Evolutionary conservation across 129 eudicot species (phyloP), one percentile per base, ranked within the genome.

Genomic region (Apium graveolens): DNA sequence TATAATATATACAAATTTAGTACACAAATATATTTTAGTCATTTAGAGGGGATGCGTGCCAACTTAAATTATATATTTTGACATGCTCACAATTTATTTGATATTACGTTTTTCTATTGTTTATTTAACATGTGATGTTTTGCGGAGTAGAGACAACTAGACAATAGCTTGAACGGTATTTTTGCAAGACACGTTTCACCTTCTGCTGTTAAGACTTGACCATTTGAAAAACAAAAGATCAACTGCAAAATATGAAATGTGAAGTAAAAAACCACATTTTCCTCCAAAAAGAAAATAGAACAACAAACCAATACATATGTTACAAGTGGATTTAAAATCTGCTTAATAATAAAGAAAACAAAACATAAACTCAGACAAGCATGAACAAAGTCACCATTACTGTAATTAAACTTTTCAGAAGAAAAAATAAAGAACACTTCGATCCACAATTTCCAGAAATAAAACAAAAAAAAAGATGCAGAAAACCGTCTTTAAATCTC

Each of bases 361-460:
- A 39, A 32, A 35, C 72, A 31, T 32, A 65, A 65, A 32, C 72
- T 27, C 39, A 1, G 11, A 57, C 70, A 76, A 31, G 4, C 70
- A 12, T n/a, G 8, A 57, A 37, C 16, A 34, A 49, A 16, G 45
- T 35, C 39, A 44, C 57, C 78, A 75, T 18, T 26, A 57, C 44
- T 71, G 24, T 26, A 42, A 55, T 44, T 38, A 41, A 39, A 38
- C 10, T 21, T 62, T 26, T 14, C 26, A 1, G 2, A 44, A 44
- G 41, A 38, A 31, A 18, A 35, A 53, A 32, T 24, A 35, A 20
- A 44, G 24, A 76, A 57, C n/a, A 51, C 71, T 26, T 57, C 39
- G 80, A 77, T 38, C 37, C 39, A 34, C 44, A 77, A 77, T 38
- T 51, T 21, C n/a, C 44, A 78, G 48, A 69, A 69, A 42, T 12